Conservation (phyloP, 129 eudicot species). For the Flaveria robusta region DNA sequence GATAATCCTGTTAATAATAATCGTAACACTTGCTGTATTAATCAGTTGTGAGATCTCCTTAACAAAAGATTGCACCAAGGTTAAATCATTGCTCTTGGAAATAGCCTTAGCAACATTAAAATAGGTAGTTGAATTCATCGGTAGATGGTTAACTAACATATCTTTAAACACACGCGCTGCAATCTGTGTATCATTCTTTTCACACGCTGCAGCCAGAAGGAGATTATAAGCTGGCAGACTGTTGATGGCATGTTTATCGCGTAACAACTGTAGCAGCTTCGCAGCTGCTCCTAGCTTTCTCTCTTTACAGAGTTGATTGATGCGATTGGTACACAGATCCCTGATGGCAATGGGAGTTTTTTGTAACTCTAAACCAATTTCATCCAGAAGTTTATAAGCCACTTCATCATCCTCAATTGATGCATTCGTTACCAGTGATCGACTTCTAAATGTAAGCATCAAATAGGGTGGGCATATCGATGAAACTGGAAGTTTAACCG, state of each 20-base stretch:
- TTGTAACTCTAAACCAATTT: slow-evolving; percentile 38
- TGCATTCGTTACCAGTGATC: slow-evolving; percentile 40
- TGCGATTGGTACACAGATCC: slow-evolving; percentile 47
- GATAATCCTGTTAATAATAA: slow-evolving; percentile 74
- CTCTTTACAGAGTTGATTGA: slow-evolving; percentile 54
- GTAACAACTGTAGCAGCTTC: slow-evolving; percentile 52
- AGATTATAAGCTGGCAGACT: slow-evolving; percentile 50
- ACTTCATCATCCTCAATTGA: slow-evolving; percentile 39
- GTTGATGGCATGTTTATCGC: slow-evolving; percentile 42
- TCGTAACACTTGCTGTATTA: slow-evolving; percentile 36
- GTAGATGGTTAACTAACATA: slow-evolving; percentile 40
- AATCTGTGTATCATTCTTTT: slow-evolving; percentile 42
- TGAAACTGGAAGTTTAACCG: slow-evolving; percentile 33
- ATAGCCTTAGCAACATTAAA: slow-evolving; percentile 64
- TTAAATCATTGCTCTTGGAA: slow-evolving; percentile 47
- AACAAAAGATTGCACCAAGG: slow-evolving; percentile 46
- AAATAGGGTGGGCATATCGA: slow-evolving; percentile 36
- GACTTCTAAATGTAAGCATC: slow-evolving; percentile 18
- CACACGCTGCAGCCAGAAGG: slow-evolving; percentile 60
- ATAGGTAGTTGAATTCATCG: slow-evolving; percentile 48
- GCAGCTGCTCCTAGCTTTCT: slow-evolving; percentile 55
- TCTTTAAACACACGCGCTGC: slow-evolving; percentile 52
- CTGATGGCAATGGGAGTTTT: slow-evolving; percentile 37
- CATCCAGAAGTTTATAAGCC: slow-evolving; percentile 48
- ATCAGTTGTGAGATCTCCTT: slow-evolving; percentile 55